phyloP scores from a whole-genome alignment of 192 early-diverging fungal species.

The Pilobolus umbonatus region DNA sequence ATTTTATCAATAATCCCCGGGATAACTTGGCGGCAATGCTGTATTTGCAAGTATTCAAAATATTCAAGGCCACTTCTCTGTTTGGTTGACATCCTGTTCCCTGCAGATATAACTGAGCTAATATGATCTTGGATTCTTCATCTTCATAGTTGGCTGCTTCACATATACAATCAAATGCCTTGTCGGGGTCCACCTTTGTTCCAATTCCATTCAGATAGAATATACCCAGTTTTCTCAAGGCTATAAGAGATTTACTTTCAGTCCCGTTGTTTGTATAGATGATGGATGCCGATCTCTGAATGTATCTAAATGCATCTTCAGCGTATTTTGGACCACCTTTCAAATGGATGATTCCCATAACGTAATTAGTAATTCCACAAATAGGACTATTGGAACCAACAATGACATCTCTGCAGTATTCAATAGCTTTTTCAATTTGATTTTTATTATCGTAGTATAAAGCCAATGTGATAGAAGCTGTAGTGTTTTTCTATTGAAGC shows the following conservation, averaged over 20 bases:
- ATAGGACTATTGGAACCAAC: neutral
- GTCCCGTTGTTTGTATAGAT: neutral
- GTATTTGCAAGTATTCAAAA: neutral
- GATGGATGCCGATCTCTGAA: neutral
- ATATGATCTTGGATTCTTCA: neutral
- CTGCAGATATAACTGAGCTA: slow-evolving; percentile 6
- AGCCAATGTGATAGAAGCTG: neutral
- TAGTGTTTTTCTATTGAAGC: too few relatives aligned
- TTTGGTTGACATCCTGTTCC: neutral
- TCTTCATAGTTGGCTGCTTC: neutral
- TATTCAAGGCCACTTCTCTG: neutral
- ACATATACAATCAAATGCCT: neutral
- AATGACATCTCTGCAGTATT: neutral
- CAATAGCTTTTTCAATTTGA: neutral
- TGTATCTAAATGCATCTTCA: neutral
- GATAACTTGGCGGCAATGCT: neutral
- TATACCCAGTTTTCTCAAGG: slow-evolving; percentile 3
- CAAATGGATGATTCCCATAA: neutral
- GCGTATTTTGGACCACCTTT: neutral
- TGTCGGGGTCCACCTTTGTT: neutral
- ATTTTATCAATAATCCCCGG: neutral
- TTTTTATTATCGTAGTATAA: neutral
- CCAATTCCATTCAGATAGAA: neutral
- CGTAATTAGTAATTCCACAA: neutral
- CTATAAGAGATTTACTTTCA: neutral